phyloP scores from a whole-genome alignment of 371 early-diverging fungal genomes.

The Parasitella parasitica region DNA sequence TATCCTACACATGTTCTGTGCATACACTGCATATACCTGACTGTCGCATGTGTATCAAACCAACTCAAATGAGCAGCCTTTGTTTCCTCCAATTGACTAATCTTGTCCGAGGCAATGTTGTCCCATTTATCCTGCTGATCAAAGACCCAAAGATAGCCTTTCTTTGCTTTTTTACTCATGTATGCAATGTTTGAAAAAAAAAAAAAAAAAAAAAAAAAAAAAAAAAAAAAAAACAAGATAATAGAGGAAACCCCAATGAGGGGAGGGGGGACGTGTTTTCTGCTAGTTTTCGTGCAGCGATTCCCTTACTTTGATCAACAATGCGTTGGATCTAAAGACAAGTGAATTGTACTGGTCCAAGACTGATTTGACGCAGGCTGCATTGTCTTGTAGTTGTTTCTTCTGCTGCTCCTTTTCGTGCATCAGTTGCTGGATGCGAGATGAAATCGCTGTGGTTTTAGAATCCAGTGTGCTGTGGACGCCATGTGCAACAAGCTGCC shows the following conservation, averaged over 20 bases:
- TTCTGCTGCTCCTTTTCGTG: background rate
- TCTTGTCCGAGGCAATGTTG: background rate
- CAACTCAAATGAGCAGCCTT: constrained; percentile 1
- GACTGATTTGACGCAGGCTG: background rate
- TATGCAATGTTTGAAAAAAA: background rate
- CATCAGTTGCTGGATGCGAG: background rate
- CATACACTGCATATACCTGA: background rate
- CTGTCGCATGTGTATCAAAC: constrained; percentile 15
- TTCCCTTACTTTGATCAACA: background rate
- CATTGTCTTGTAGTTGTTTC: background rate
- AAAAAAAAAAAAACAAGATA: too few relatives aligned
- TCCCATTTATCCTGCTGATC: constrained; percentile 12
- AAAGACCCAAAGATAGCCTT: constrained; percentile 6
- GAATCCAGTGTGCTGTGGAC: background rate
- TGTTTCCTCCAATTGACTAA: background rate
- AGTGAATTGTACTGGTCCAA: background rate
- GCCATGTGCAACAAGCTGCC: background rate
- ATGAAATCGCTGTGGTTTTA: background rate
- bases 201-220: background rate
- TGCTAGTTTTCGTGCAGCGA: background rate
- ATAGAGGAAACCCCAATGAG: too few relatives aligned
- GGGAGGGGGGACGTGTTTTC: background rate
- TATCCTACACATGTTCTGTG: background rate
- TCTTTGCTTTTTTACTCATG: background rate
- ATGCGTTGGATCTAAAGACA: background rate